Base-by-base conservation (phyloP, 305 asterid genomes). In the Withania somnifera region DNA sequence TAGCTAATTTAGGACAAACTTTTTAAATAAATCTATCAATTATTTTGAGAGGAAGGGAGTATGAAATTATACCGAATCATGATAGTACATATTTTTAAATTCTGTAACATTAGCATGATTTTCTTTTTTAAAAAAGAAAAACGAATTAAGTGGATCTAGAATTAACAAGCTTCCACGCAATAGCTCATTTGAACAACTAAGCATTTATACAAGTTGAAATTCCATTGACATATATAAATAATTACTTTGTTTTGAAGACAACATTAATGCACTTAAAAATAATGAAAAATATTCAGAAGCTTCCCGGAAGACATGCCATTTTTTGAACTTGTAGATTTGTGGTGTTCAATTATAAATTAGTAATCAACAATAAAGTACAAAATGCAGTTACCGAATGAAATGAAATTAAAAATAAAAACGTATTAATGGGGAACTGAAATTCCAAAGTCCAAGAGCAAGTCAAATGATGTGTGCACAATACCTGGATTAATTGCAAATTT, bases 221-320 rank as follows among this genome's bases (percentile, higher is more conserved):
- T 63, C 54, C 73, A 13, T 60, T 58, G 76, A 79, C 54, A 60
- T 14, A 22, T 15, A 36, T 79, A 54, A 54, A 38, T 13, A 79
- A 56, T 47, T 47, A 52, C 69, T 78, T 56, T 15, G 4, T 78
- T 78, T 53, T 11, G 54, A 61, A 58, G 82, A 79, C 75, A 63
- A 0, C 17, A 79, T 61, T 20, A 61, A 79, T 60, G 82, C 77
- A 42, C 50, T 11, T 1, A 19, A 42, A 34, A 63, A 71, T 8
- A 66, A 66, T 81, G 42, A 22, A 10, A 56, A 50, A 38, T n/a
- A 11, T 2, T 32, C 66, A 69, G 84, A 66, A 54, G 68, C 69
- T 81, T 81, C 80, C 26, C 69, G 14, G 79, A 81, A 81, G 64
- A 81, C 84, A 67, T 67, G 80, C 71, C 28, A 32, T 40, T 38